Conservation (phyloP, 2,329 filamentous ascomycete genomes). For the Xylariaceae sp. region DNA sequence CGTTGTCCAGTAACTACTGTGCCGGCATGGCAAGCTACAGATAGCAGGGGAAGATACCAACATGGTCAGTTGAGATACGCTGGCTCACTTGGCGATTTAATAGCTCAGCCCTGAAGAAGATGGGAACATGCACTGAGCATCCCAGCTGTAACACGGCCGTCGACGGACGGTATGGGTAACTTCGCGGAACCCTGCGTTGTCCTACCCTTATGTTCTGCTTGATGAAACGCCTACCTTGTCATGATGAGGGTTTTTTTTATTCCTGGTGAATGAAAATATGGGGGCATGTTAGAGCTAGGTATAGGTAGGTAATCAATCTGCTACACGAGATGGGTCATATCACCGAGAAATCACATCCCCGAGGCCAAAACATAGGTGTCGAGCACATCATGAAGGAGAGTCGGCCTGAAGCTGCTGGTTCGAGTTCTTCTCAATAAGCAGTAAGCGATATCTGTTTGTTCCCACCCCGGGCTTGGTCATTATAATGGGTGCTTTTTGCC, state of each 20-base stretch:
- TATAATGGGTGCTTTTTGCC: no score
- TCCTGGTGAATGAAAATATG: no score
- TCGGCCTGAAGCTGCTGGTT: no score
- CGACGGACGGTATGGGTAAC: neutral
- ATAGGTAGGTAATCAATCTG: no score
- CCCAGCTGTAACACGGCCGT: neutral
- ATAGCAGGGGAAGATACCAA: neutral
- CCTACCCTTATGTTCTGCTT: no score
- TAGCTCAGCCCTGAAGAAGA: neutral
- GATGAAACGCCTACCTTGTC: no score
- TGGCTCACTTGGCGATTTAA: constrained; percentile 2
- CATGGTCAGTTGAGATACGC: neutral
- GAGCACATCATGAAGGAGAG: neutral
- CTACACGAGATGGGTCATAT: neutral
- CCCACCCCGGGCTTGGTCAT: no score
- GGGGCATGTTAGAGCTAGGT: no score
- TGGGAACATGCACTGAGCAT: neutral
- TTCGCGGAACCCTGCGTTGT: neutral
- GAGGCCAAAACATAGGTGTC: neutral
- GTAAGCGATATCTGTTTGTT: no score
- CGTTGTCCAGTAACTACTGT: no score
- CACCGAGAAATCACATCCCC: neutral
- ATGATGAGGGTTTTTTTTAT: no score
- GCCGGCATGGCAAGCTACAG: neutral
- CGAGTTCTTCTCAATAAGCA: no score